phyloP scores from a whole-genome alignment of 306 rosid genomes.

The Hippophae gyantsensis region DNA sequence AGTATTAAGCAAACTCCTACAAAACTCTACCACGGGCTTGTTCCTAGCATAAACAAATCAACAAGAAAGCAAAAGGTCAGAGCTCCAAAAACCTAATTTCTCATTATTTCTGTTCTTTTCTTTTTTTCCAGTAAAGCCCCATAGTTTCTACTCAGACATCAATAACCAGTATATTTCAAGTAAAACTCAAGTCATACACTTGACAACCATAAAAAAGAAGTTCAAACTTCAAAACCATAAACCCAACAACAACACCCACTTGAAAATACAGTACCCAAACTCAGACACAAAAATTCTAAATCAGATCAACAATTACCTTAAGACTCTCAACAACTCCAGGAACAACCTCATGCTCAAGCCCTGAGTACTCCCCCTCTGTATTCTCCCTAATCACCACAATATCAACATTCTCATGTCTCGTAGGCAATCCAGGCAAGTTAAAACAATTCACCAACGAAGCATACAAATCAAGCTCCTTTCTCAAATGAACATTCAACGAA shows the following conservation, averaged over 20 bases:
- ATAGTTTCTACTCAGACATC: no score
- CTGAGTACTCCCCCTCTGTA: constrained; percentile 91
- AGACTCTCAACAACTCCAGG: constrained; percentile 96
- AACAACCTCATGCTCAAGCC: constrained; percentile 92
- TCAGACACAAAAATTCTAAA: not conserved
- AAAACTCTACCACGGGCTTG: no score
- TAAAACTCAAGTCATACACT: no score
- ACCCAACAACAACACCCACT: not conserved
- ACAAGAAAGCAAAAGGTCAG: no score
- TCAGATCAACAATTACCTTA: constrained; percentile 38
- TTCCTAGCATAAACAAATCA: no score
- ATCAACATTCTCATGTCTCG: constrained; percentile 78
- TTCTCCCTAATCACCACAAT: constrained; percentile 86
- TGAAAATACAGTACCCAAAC: not conserved
- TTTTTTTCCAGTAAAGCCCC: no score
- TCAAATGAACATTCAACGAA: constrained; percentile 65
- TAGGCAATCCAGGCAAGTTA: constrained; percentile 56
- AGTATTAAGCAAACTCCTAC: no score
- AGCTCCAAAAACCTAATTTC: no score
- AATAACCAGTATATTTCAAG: no score
- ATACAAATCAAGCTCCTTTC: constrained; percentile 83
- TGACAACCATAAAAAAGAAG: not conserved
- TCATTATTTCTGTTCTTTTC: no score
- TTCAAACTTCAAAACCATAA: not conserved
- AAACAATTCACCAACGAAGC: constrained; percentile 68